Percentiles rank a stretch among this genome's conserved stretches.
phyloP scores from a whole-genome alignment of 495 filamentous ascomycete species.

The Poronia punctata region DNA sequence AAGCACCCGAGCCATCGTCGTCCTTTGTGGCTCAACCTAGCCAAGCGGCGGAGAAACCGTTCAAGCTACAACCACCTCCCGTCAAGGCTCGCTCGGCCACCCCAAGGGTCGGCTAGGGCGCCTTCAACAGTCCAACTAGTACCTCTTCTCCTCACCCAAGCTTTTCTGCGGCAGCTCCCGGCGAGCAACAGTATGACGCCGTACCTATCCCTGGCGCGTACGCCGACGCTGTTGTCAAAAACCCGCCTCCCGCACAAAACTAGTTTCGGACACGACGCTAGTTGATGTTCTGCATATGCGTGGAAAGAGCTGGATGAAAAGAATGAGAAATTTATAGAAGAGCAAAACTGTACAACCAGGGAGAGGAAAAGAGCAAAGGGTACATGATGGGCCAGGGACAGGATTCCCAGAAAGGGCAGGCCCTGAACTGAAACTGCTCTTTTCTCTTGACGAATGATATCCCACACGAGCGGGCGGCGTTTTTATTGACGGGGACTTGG shows the following conservation, averaged over 20 bases:
- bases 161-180: conserved; percentile 43
- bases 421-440: too few species aligned
- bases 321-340: background rate
- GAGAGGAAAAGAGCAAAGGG: too few species aligned
- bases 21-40: conserved; percentile 33
- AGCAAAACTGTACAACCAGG: too few species aligned
- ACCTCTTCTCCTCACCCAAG: conserved; percentile 17
- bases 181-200: conserved; percentile 58
- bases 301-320: too few species aligned
- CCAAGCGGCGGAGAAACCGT: conserved; percentile 48
- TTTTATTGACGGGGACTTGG: conserved; percentile 3
- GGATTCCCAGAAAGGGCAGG: too few species aligned
- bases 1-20: conserved; percentile 37
- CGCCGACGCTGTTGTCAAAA: conserved; percentile 36
- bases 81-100: conserved; percentile 68
- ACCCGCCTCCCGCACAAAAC: conserved; percentile 36
- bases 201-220: conserved; percentile 66
- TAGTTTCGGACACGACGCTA: conserved; percentile 23
- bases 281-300: background rate
- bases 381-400: too few species aligned
- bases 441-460: too few species aligned
- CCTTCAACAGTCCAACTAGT: conserved; percentile 41
- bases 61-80: conserved; percentile 80
- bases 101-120: conserved; percentile 55
- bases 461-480: conserved; percentile 10